These are phyloP conservation scores for Colletotrichum chrysophilum DNA, from an alignment of 2,329 filamentous ascomycete genomes.

Conservation along the genomic window DNA sequence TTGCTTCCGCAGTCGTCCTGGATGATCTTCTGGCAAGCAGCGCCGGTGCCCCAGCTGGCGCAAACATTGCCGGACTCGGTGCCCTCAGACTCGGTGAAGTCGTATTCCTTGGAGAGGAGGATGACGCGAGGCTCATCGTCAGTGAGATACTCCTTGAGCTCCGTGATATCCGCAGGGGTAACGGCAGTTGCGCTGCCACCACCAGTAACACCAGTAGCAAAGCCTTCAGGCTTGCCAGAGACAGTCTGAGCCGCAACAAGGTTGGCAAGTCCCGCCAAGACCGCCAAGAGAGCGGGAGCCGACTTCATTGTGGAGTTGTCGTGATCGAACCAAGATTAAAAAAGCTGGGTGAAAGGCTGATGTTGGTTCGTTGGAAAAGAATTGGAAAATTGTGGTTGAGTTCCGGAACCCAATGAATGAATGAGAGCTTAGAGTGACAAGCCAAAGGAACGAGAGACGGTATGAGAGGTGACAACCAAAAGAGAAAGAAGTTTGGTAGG, in stretches of 20 bases:
- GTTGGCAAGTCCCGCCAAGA: constrained; percentile 7
- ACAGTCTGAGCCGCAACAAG: constrained; percentile 21
- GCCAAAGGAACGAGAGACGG: not conserved
- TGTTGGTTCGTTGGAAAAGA: not conserved
- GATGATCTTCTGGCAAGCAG: constrained; percentile 25
- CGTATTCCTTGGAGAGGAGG: constrained; percentile 29
- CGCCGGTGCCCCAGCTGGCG: constrained; percentile 24
- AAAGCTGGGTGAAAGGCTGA: too few species aligned
- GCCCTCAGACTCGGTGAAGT: constrained; percentile 28
- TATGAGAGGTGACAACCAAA: not conserved
- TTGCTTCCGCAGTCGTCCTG: constrained; percentile 6
- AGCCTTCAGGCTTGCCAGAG: constrained; percentile 32
- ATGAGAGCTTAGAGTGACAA: not conserved
- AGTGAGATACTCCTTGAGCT: constrained; percentile 39
- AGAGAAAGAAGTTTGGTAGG: not conserved
- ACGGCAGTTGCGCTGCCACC: constrained; percentile 50
- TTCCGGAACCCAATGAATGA: constrained; percentile 2
- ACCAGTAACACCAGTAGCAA: constrained; percentile 50
- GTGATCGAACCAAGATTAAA: not conserved
- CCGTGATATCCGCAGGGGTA: constrained; percentile 46
- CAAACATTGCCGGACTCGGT: constrained; percentile 31
- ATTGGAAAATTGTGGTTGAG: not conserved
- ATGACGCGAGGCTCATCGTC: constrained; percentile 27
- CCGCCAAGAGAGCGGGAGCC: constrained; percentile 2
- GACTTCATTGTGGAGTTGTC: constrained; percentile 2